A percentile compares a stretch with the other conserved stretches of the same genome.
These are phyloP conservation scores for Claviceps capensis DNA, from an alignment of 2,329 filamentous ascomycete species.

Conservation along the genomic window DNA sequence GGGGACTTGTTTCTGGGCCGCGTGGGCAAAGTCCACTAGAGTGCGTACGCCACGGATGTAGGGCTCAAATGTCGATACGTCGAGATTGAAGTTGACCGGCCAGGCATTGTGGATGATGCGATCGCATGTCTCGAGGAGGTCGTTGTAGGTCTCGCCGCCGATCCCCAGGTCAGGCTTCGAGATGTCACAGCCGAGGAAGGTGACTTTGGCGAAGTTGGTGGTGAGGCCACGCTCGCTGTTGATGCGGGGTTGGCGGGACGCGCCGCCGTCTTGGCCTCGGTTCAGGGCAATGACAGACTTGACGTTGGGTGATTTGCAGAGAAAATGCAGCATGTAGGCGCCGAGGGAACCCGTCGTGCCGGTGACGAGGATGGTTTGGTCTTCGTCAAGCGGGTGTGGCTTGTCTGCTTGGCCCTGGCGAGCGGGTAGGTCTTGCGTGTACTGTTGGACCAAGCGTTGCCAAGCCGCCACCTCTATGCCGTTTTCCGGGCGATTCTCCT, in stretches of 20 bases:
- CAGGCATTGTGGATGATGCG: slow-evolving; percentile 38
- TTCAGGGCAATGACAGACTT: slow-evolving; percentile 15
- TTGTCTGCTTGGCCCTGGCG: slow-evolving; percentile 9
- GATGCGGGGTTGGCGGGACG: slow-evolving; percentile 22
- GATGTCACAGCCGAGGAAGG: slow-evolving; percentile 35
- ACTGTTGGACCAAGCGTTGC: slow-evolving; percentile 13
- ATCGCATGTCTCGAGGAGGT: slow-evolving; percentile 25
- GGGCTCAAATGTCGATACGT: slow-evolving; percentile 33
- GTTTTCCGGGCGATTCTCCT: not conserved
- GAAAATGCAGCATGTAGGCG: slow-evolving; percentile 46
- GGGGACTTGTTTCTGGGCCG: slow-evolving; percentile 18
- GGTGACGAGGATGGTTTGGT: slow-evolving; percentile 60
- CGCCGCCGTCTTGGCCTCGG: slow-evolving; percentile 20
- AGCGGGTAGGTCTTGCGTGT: slow-evolving; percentile 15
- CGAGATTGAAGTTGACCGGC: slow-evolving; percentile 38
- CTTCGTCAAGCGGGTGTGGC: slow-evolving; percentile 13
- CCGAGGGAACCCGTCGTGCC: slow-evolving; percentile 84
- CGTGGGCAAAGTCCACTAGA: slow-evolving; percentile 28
- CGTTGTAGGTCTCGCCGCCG: slow-evolving; percentile 16
- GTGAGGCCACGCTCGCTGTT: slow-evolving; percentile 25
- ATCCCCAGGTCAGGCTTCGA: slow-evolving; percentile 35
- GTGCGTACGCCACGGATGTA: slow-evolving; percentile 36
- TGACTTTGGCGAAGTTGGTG: slow-evolving; percentile 23
- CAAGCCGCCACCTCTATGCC: slow-evolving; percentile 4
- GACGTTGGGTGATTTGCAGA: slow-evolving; percentile 14